Evolutionary conservation across 2,329 filamentous ascomycete genomes (phyloP), one percentile per base, ranked within the genome.

Genomic region (Anthostomella pinea): DNA sequence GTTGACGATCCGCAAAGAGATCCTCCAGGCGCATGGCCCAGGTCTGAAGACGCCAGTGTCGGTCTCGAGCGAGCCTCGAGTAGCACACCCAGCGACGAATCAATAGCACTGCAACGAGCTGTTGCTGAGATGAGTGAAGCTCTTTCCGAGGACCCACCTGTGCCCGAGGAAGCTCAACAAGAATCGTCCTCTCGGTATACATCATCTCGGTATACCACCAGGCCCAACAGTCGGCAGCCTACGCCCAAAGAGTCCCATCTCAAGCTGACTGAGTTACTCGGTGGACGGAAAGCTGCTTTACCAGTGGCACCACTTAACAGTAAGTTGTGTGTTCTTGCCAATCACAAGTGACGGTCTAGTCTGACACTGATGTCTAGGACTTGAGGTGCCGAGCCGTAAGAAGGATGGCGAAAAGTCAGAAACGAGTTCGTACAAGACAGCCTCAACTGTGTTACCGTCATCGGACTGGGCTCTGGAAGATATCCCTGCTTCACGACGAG

Each of bases 361-460:
- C 25, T 34, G 34, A 41, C n/a, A 6, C 24, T 33, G 4, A n/a
- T 14, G 14, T 9, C 9, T 19, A 32, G 41, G 14, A 41, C 20
- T 23, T 8, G 36, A 56, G 52, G 46, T 6, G 26, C 38, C 45
- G 10, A 51, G 45, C 23, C 35, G 35, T 9, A 23, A 30, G 19
- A 48, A 46, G 4, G 41, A 46, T 14, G 44, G 40, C 16, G 48
- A 55, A 23, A 47, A 46, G 19, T 58, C 57, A 19, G 54, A 51
- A 6, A 33, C 38, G 14, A 57, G 52, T 27, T 59, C 54, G 6
- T 59, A 58, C 33, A 51, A 46, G 35, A 59, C 56, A 20, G 56
- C 53, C 20, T 43, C 40, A 18, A 53, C 48, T 16, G 41, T 46
- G 30, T 41, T 32, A 11, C 40, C 50, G 11, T 44, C 42, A n/a